Base-by-base conservation (phyloP, 2,329 filamentous ascomycete species). In the Gnomoniopsis smithogilvyi region DNA sequence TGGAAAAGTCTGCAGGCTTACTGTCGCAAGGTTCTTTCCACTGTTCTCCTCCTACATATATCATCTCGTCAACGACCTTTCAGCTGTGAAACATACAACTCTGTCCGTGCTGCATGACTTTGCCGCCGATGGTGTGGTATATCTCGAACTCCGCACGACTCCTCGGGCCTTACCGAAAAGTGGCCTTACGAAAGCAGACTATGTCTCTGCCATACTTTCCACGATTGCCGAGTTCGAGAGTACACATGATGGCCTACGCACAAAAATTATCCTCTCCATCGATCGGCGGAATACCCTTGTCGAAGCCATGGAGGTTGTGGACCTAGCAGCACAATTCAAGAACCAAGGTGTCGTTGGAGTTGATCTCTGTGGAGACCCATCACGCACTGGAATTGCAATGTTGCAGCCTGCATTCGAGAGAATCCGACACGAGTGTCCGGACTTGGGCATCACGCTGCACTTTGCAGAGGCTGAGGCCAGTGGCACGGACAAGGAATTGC, bases 31-130 rank as follows among this genome's bases (percentile, higher is more conserved):
- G 45, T 92, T 92, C 80, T 92, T 93, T 68, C 86, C 86, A 2
- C 79, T 92, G 17, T 94, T 94, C 74, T 88, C 86, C 26, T 87
- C 81, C 47, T 92, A 92, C 70, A 94, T 93, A 65, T 94, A 95
- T 74, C 80, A 83, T 60, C 85, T 96, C 38, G 82, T 89, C 73
- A 85, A 84, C 67, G 84, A 89, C 66, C 72, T 79, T 12, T 72
- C 78, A 3, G 84, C 85, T 64, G 74, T 91, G 51, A 76, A 74
- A 45, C 80, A 83, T 65, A 84, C 89, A 26, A 92, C 90, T 1
- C 76, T 73, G 46, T 80, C 83, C 6, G 89, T 93, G 48, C 78
- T 92, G 7, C 62, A 75, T 21, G 81, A 86, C 66, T 96, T 95
- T 67, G 77, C 82, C 53, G 70, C 72, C 26, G 91, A 95, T 67